Base-by-base conservation (phyloP, 805 yeast species). In the Wickerhamiella allomyrinae region DNA sequence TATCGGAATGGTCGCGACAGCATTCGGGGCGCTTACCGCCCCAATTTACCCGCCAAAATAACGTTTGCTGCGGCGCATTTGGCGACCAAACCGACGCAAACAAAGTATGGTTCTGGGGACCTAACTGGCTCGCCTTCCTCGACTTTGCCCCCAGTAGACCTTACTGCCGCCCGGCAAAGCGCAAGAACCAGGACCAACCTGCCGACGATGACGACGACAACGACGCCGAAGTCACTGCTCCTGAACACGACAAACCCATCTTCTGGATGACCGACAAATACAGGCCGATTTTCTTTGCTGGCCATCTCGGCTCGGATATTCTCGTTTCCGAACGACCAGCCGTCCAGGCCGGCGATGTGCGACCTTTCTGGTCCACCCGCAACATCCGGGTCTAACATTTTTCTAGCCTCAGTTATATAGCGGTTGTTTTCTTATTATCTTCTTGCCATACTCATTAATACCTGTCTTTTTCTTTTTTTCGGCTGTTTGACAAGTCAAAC, bases 101-200 rank as follows among this genome's bases (percentile, higher is more conserved):
- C 25, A 67, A 73, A 43, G 63, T 80, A 13, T 89, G 95, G 95
- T 61, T 85, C n/a, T 86, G 83, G 73, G 94, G 95, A 1, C 69
- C 81, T 17, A 73, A 73, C 40, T 89, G 95, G 94, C 50, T 87
- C 13, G 72, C 79, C 3, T 81, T 72, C 57, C 70, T 89, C 39
- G 89, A 89, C 58, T 60, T 82, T 49, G 58, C 69, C 7, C 56
- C 67, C 41, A 73, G 79, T 53, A 58, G 77, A 40, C 79, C 83
- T 11, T 59, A 69, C 35, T 58, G 49, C 5, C 44, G 59, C 22
- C 61, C 58, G 6, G 50, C 54, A 29, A 59, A 59, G 43, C 54
- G 69, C 42, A 71, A 70, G 55, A 35, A 42, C 15, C 24, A 49
- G 8, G 41, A 40, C 6, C 27, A 46, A 31, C 43, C 48, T 5